Evolutionary conservation across 164 flowering plant genomes (phyloP), one percentile per base, ranked within the genome.

Genomic region (Vitis cinerea): DNA sequence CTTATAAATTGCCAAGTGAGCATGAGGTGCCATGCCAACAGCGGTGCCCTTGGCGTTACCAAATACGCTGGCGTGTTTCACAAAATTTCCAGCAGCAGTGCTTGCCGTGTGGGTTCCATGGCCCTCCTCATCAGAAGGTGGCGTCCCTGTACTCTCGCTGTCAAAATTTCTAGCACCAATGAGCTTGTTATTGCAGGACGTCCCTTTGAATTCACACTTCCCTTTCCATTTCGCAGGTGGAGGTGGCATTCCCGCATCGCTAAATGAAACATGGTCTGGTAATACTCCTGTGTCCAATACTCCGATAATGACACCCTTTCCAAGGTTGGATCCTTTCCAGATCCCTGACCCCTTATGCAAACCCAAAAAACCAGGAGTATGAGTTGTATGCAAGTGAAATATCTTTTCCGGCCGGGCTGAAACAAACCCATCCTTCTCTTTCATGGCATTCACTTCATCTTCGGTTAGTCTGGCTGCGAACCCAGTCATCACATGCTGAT

Each of bases 181-280:
- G 4, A 73, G 59, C 74, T 77, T 77, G 57, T 73, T 77, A n/a
- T 77, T 77, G 14, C 80, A 77, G 0, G 19, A 16, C 0, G 59
- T 61, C 10, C 68, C 65, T 0, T 59, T 55, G 11, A 77, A 70
- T 2, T 73, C 71, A 62, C 80, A 73, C 16, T 56, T 55, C 30
- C 80, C 76, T 74, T 71, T 84, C 85, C 83, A 83, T 59, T 71
- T 80, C 5, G 80, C 71, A 1, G 83, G 85, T 3, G 85, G 82
- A 61, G 86, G 80, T 65, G 78, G 83, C 84, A 85, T 69, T 30
- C 80, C 83, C 29, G 77, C 61, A 50, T 77, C 81, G 12, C 17
- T 61, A 31, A 81, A 83, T 6, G 84, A 83, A 10, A 82, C 81
- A 44, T 81, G 84, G 12, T 31, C 61, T 0, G 84, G 81, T 0